Conservation (phyloP, 352 stramenopile genomes). For the Chrysophaeum taylorii region DNA sequence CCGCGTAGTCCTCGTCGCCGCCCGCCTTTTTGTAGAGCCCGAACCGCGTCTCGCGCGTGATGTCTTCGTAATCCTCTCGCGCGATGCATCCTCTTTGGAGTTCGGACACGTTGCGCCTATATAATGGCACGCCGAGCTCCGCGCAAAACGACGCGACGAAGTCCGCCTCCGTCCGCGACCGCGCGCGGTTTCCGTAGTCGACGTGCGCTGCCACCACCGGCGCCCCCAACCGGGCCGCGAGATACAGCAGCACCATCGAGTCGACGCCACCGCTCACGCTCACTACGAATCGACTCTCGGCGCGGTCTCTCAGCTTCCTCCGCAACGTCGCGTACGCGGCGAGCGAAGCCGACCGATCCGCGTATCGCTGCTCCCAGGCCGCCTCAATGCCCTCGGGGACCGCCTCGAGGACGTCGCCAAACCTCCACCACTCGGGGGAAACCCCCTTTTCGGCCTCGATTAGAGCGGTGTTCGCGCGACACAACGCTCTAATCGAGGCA, state of each 20-base stretch:
- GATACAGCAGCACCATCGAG: background rate
- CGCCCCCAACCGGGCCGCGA: background rate
- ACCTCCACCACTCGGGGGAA: no score
- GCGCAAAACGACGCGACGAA: background rate
- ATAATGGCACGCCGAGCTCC: conserved; percentile 3
- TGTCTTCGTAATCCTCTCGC: background rate
- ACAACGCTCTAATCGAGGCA: background rate
- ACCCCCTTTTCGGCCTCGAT: background rate
- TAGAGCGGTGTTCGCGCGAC: background rate
- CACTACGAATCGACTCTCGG: background rate
- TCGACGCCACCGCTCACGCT: conserved; percentile 4
- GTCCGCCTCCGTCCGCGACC: background rate
- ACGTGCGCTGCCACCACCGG: background rate
- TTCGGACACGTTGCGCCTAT: background rate
- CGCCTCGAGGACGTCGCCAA: background rate
- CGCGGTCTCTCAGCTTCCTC: background rate
- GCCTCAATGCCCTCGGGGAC: background rate
- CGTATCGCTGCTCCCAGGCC: no score
- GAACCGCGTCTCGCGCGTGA: conserved; percentile 9
- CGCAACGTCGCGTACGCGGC: no score
- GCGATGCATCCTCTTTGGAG: background rate
- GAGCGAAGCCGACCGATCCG: no score
- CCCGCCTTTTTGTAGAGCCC: background rate
- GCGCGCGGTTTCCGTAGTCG: conserved; percentile 1
- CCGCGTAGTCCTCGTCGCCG: background rate